Evolutionary conservation across 495 filamentous ascomycete species (phyloP), one percentile per base, ranked within the genome.

Genomic region (Tuber umbilicatum): DNA sequence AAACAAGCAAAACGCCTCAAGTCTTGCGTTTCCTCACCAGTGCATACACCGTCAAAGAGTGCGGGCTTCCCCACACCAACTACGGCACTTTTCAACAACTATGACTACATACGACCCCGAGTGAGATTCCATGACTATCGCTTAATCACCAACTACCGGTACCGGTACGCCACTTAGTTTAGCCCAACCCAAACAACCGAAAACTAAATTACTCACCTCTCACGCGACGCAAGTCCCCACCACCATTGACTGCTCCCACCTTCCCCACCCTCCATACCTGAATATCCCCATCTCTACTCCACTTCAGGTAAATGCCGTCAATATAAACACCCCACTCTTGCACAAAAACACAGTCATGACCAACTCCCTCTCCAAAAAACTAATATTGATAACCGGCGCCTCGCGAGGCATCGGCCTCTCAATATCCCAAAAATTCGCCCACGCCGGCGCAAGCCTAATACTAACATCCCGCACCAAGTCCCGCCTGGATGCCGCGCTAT

Each of bases 351-450:
- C 68, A 23, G 73, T 50, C n/a, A 37, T 19, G 17, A 3, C 40
- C 76, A 14, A 40, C 73, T 80, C 83, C 31, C 84, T 88, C 43
- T 70, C 79, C 23, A 84, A 84, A 47, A 86, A 86, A 71, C 86
- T 82, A 69, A 86, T 84, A 75, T 83, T 92, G 80, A 86, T 92
- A 74, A 91, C 89, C 7, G 90, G 90, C 39, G 89, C 86, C 0
- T 88, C 87, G 31, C 87, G 89, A 10, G 90, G 90, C 0, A 91
- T 92, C 75, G 90, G 90, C n/a, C 85, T 85, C 70, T 85, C 88
- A 37, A 93, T 94, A 75, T 92, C 93, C 6, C 82, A 84, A 35
- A 84, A 88, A 4, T 91, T 95, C 79, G 88, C 91, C 21, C 79
- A 79, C 38, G 86, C 92, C 73, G 91, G 90, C 35, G 89, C 87